phyloP scores from a whole-genome alignment of 768 basidiomycete genomes.

The Tylopilus felleus region DNA sequence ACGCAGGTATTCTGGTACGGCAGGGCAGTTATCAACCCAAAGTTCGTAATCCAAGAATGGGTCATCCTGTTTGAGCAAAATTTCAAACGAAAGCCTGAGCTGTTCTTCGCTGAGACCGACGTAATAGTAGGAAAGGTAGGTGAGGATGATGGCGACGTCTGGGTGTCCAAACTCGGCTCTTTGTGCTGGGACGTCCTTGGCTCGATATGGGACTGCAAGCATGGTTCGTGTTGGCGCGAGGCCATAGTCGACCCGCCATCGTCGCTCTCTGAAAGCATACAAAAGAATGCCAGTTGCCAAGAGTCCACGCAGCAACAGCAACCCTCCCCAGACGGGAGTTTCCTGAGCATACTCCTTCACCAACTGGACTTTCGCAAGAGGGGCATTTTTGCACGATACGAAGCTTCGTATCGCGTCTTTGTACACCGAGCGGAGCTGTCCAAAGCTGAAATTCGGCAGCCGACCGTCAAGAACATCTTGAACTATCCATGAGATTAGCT shows the following conservation, averaged over 20 bases:
- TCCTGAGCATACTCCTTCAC: constrained; percentile 4
- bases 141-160: constrained; percentile 37
- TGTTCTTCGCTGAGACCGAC: constrained; percentile 40
- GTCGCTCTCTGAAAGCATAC: constrained; percentile 35
- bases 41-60: constrained; percentile 39
- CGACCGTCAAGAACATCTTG: constrained; percentile 12
- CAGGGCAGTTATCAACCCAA: constrained; percentile 31
- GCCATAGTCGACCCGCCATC: constrained; percentile 55
- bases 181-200: constrained; percentile 46
- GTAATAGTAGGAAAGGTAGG: constrained; percentile 37
- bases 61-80: constrained; percentile 40
- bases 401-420: constrained; percentile 18
- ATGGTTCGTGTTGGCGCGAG: constrained; percentile 40
- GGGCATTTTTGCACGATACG: constrained; percentile 15
- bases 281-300: constrained; percentile 40
- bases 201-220: constrained; percentile 52
- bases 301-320: constrained; percentile 36
- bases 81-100: constrained; percentile 35
- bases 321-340: constrained; percentile 11
- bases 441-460: constrained; percentile 20
- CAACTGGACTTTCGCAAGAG: neutral
- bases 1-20: constrained; percentile 31
- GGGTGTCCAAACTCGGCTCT: constrained; percentile 53
- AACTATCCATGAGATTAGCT: constrained; percentile 11
- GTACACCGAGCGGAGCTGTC: neutral